These are phyloP conservation scores for Nicotiana otophora DNA, from an alignment of 257 asterid genomes.

Conservation along the genomic window DNA sequence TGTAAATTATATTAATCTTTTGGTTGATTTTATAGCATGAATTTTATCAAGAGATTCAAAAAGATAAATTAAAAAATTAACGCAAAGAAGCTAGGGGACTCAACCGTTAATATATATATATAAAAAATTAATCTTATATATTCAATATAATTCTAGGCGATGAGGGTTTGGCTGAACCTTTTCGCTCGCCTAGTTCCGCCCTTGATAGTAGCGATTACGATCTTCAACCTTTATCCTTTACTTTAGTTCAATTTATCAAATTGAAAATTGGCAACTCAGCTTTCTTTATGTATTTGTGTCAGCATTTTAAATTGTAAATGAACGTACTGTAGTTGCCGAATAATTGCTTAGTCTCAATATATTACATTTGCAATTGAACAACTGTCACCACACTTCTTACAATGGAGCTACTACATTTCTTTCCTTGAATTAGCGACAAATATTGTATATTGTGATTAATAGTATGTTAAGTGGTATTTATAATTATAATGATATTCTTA, in stretches of 20 bases:
- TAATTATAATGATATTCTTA: too few species aligned
- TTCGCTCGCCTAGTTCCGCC: not conserved
- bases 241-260: constrained; percentile 45
- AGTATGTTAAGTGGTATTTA: too few species aligned
- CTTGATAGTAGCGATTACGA: constrained; percentile 28
- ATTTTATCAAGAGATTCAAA: too few species aligned
- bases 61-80: too few species aligned
- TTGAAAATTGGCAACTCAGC: not conserved
- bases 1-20: constrained; percentile 67
- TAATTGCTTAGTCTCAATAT: constrained; percentile 54
- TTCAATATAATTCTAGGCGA: too few species aligned
- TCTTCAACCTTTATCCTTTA: constrained; percentile 52
- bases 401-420: constrained; percentile 85
- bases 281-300: constrained; percentile 10
- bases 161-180: too few species aligned
- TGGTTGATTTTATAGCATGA: constrained; percentile 69
- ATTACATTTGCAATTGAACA: constrained; percentile 55
- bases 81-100: too few species aligned
- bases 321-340: constrained; percentile 66
- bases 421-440: constrained; percentile 70
- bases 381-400: constrained; percentile 66
- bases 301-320: constrained; percentile 14
- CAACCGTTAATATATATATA: too few species aligned
- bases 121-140: too few species aligned
- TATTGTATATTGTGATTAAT: too few species aligned